phyloP scores from a whole-genome alignment of 2,329 filamentous ascomycete species.

The Pseudogymnoascus sp. region DNA sequence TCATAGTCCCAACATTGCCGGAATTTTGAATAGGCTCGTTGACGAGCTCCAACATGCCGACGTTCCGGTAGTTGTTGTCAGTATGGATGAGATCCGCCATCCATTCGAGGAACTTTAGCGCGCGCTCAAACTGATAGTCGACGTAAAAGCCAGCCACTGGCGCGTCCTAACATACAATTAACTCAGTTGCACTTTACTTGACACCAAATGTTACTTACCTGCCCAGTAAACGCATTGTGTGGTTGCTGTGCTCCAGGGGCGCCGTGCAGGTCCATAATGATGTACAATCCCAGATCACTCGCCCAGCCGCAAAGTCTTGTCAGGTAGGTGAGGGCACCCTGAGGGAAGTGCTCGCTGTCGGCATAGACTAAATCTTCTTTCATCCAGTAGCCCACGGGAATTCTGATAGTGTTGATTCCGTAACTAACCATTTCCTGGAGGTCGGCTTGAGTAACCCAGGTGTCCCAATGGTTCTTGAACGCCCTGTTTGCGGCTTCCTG shows the following conservation, averaged over 20 bases:
- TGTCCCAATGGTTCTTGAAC: conserved; percentile 39
- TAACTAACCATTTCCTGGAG: conserved; percentile 36
- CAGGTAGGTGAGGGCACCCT: conserved; percentile 37
- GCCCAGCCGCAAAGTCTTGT: conserved; percentile 37
- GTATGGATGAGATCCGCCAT: conserved; percentile 44
- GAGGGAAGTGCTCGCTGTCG: conserved; percentile 39
- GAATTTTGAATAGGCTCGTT: conserved; percentile 45
- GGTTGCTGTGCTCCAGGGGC: conserved; percentile 38
- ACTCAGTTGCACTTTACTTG: background rate
- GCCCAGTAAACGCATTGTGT: conserved; percentile 35
- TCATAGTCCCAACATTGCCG: conserved; percentile 30
- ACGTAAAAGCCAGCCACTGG: conserved; percentile 44
- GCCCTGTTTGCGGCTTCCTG: conserved; percentile 35
- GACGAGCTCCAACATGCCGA: conserved; percentile 50
- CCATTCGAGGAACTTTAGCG: conserved; percentile 46
- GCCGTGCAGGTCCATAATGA: conserved; percentile 43
- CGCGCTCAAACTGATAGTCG: conserved; percentile 47
- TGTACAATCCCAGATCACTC: conserved; percentile 37
- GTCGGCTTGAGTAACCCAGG: conserved; percentile 39
- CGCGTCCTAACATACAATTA: conserved; percentile 25
- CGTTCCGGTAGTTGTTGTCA: conserved; percentile 39
- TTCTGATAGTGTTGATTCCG: conserved; percentile 40
- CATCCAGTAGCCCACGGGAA: conserved; percentile 44
- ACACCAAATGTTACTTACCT: conserved; percentile 13
- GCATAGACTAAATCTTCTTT: conserved; percentile 36